phyloP scores from a whole-genome alignment of 371 early-diverging fungal genomes.

The Circinella umbellata region DNA sequence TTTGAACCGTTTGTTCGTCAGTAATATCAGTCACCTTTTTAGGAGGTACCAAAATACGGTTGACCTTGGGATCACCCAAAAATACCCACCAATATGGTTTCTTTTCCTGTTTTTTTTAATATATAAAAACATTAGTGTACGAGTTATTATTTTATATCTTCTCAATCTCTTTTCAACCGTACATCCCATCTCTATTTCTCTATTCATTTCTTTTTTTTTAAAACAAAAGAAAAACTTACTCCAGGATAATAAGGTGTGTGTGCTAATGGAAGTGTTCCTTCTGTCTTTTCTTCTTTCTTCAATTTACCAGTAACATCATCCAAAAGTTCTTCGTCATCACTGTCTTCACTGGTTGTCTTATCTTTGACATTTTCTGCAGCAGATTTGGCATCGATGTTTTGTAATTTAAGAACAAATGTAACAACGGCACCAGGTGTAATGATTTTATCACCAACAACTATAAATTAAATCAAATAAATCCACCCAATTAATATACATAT shows the following conservation, averaged over 20 bases:
- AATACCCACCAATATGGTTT: constrained; percentile 94
- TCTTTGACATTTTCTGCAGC: constrained; percentile 28
- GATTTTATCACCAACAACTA: constrained; percentile 78
- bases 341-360: constrained; percentile 26
- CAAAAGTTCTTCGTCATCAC: constrained; percentile 46
- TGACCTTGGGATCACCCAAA: constrained; percentile 83
- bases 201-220: neutral
- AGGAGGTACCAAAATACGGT: constrained; percentile 83
- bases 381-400: constrained; percentile 32
- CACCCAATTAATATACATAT: neutral
- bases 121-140: neutral
- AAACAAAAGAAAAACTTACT: constrained; percentile 21
- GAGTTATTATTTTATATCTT: too few species aligned
- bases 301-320: constrained; percentile 34
- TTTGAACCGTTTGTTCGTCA: constrained; percentile 68
- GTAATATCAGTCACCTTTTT: constrained; percentile 79
- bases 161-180: too few species aligned
- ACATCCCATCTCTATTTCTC: neutral
- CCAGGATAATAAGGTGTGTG: constrained; percentile 75
- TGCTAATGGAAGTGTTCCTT: constrained; percentile 45
- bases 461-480: neutral
- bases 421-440: constrained; percentile 83
- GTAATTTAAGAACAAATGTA: constrained; percentile 72
- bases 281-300: constrained; percentile 49
- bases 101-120: constrained; percentile 52